Conservation (phyloP, 129 eudicot genomes). For the Artemisia annua region DNA sequence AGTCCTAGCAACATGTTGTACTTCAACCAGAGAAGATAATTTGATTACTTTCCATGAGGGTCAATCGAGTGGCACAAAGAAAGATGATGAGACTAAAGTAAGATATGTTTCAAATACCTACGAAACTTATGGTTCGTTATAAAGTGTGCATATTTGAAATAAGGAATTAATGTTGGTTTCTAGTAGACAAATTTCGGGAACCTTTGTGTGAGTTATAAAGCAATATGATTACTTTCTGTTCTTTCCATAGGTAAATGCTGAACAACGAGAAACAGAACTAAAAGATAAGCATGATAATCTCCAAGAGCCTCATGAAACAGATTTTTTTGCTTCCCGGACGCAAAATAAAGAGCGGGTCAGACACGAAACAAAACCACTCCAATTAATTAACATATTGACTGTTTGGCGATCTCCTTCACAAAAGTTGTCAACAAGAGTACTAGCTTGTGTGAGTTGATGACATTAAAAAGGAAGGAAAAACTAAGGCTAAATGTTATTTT, state of each 20-base stretch:
- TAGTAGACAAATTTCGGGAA: too few relatives aligned
- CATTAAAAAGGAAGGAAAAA: neutral
- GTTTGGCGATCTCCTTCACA: neutral
- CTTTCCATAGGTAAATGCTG: constrained; percentile 14
- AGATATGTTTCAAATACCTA: neutral
- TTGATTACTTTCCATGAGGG: constrained; percentile 17
- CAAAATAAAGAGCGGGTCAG: constrained; percentile 12
- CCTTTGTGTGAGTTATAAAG: neutral
- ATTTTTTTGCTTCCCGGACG: neutral
- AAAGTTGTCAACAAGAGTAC: neutral
- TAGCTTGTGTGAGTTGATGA: neutral
- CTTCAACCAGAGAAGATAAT: neutral
- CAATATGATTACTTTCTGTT: neutral
- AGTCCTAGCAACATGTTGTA: neutral
- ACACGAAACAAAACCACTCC: neutral
- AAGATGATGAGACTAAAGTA: constrained; percentile 23
- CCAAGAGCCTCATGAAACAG: constrained; percentile 16
- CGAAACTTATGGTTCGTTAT: too few relatives aligned
- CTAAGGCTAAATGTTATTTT: neutral
- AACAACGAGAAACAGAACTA: neutral
- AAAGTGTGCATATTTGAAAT: too few relatives aligned
- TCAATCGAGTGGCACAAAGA: constrained; percentile 22
- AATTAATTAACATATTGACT: neutral
- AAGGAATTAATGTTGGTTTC: neutral
- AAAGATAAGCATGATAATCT: neutral